These are phyloP conservation scores for Cyphellophora attinorum DNA, from an alignment of 2,329 filamentous ascomycete genomes.

Conservation along the genomic window DNA sequence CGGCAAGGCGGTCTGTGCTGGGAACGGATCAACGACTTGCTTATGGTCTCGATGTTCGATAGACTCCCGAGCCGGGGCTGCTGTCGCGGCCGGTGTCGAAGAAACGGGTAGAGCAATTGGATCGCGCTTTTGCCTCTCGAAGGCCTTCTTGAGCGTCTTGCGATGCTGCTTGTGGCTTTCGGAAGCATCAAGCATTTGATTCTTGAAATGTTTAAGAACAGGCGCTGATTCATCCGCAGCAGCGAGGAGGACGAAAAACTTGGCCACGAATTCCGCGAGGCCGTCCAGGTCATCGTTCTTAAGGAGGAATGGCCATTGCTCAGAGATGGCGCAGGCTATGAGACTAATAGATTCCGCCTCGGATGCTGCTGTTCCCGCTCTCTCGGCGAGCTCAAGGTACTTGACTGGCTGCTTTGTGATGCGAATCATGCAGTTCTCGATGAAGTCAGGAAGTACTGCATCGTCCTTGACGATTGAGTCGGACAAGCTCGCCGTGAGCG, in stretches of 20 bases:
- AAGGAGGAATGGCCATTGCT: slow-evolving; percentile 66
- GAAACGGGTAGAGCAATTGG: not conserved
- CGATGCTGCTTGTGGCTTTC: slow-evolving; percentile 28
- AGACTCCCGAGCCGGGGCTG: slow-evolving; percentile 10
- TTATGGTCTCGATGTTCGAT: slow-evolving; percentile 39
- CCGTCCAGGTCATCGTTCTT: slow-evolving; percentile 39
- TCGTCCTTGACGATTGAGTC: slow-evolving; percentile 15
- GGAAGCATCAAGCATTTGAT: slow-evolving; percentile 30
- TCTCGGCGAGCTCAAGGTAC: slow-evolving; percentile 50
- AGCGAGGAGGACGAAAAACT: slow-evolving; percentile 46
- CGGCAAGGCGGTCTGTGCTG: slow-evolving; percentile 37
- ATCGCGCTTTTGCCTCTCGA: slow-evolving; percentile 23
- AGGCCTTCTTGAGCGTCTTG: slow-evolving; percentile 25
- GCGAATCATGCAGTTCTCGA: slow-evolving; percentile 74
- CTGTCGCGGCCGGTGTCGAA: not conserved
- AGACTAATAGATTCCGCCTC: slow-evolving; percentile 32
- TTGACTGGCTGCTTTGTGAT: slow-evolving; percentile 72
- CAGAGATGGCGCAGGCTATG: slow-evolving; percentile 58
- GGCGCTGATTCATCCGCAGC: slow-evolving; percentile 37
- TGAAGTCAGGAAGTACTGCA: slow-evolving; percentile 7
- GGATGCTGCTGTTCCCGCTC: slow-evolving; percentile 23
- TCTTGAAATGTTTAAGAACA: slow-evolving; percentile 31
- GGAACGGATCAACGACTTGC: slow-evolving; percentile 31
- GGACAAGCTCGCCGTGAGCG: not conserved
- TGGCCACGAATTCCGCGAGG: slow-evolving; percentile 42